phyloP scores from a whole-genome alignment of 805 yeast genomes.

The Candida maesae region DNA sequence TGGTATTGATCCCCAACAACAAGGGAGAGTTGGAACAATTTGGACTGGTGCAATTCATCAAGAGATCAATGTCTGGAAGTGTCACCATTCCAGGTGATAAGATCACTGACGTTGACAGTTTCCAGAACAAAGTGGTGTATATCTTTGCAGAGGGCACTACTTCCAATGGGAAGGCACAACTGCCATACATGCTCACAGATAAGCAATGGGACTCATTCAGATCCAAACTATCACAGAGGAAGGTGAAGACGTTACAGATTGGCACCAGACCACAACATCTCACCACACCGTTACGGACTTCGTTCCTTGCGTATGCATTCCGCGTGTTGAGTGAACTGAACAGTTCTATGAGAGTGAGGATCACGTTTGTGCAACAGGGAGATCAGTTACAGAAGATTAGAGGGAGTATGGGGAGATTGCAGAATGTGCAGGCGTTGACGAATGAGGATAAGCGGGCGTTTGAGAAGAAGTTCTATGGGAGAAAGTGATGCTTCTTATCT shows the following conservation, averaged over 20 bases:
- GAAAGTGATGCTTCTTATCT: too few species aligned
- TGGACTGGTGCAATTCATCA: constrained; percentile 30
- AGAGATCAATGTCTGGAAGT: constrained; percentile 11
- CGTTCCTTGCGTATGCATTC: constrained; percentile 16
- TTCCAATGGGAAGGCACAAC: constrained; percentile 73
- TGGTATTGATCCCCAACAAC: constrained; percentile 32
- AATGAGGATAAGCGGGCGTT: too few species aligned
- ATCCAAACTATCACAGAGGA: not conserved
- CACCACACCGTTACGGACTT: constrained; percentile 30
- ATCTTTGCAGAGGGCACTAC: constrained; percentile 80
- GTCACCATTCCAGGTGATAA: constrained; percentile 2
- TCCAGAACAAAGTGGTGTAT: constrained; percentile 43
- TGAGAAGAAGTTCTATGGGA: too few species aligned
- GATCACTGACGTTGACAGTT: constrained; percentile 9
- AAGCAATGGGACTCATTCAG: constrained; percentile 19
- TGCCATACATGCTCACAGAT: constrained; percentile 47
- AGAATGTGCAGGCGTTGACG: too few species aligned
- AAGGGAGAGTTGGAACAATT: constrained; percentile 30
- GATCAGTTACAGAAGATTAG: too few species aligned
- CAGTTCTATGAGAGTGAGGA: too few species aligned
- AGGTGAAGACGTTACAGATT: constrained; percentile 26
- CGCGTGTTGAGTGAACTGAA: constrained; percentile 23
- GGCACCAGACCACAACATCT: constrained; percentile 29
- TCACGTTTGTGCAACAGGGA: too few species aligned
- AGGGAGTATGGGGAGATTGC: too few species aligned